Conservation (phyloP, 129 eudicot genomes). For the Pulicaria dysenterica region DNA sequence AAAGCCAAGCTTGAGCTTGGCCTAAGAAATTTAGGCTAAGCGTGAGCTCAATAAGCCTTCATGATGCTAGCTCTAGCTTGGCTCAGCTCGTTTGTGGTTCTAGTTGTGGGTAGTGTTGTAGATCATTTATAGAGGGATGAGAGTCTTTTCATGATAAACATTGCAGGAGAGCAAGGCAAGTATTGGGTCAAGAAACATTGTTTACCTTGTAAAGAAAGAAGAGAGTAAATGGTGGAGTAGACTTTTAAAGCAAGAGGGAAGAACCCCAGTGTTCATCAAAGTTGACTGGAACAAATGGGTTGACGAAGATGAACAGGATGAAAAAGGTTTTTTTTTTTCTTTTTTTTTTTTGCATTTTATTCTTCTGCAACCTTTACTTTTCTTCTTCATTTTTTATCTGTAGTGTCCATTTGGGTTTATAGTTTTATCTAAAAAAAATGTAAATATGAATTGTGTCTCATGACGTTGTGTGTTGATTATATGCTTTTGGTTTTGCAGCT, state of each 20-base stretch:
- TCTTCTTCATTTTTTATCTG: neutral
- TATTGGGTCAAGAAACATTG: conserved; percentile 52
- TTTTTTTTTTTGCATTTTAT: conserved; percentile 22
- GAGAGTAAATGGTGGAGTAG: conserved; percentile 88
- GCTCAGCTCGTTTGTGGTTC: too few species aligned
- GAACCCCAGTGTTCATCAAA: conserved; percentile 64
- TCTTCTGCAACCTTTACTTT: neutral
- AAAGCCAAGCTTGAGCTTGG: too few species aligned
- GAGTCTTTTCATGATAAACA: neutral
- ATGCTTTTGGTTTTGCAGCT: conserved; percentile 38
- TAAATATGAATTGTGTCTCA: neutral
- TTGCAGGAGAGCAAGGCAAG: conserved; percentile 74
- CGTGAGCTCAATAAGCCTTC: too few species aligned
- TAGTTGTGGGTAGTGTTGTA: neutral
- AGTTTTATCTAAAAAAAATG: neutral
- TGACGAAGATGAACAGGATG: conserved; percentile 82
- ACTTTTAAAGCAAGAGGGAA: conserved; percentile 65
- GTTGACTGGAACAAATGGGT: conserved; percentile 93
- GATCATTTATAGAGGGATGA: neutral
- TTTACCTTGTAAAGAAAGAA: conserved; percentile 62
- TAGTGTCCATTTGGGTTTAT: neutral
- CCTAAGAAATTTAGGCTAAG: too few species aligned
- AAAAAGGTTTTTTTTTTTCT: conserved; percentile 41
- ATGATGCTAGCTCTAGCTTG: too few species aligned
- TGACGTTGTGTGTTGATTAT: neutral